A percentile compares a stretch with the other conserved stretches of the same genome.
phyloP scores from a whole-genome alignment of 2,329 filamentous ascomycete species.

The Hypoxylon sp. region DNA sequence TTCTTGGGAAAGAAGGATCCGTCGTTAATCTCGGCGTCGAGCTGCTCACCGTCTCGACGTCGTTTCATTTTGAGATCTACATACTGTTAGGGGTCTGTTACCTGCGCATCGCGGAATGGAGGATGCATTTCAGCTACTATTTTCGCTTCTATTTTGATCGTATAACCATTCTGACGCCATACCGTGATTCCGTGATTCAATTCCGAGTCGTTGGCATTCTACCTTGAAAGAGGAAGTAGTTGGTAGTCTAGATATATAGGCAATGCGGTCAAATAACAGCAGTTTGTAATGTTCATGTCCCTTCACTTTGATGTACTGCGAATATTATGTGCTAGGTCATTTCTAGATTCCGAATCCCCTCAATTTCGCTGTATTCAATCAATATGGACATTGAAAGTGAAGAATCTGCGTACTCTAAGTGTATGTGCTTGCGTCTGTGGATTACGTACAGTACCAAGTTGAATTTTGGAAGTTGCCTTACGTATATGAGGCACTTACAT shows the following conservation, averaged over 20 bases:
- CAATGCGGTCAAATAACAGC: background rate
- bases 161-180: background rate
- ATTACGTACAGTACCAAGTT: background rate
- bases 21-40: slow-evolving; percentile 58
- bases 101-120: background rate
- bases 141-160: background rate
- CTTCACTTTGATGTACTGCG: background rate
- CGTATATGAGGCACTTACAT: background rate
- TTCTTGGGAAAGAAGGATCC: slow-evolving; percentile 57
- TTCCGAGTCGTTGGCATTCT: background rate
- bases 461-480: too few species aligned
- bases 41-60: slow-evolving; percentile 53
- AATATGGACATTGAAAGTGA: background rate
- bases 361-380: background rate
- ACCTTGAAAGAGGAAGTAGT: background rate
- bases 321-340: background rate
- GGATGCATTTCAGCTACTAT: background rate
- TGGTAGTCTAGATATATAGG: background rate
- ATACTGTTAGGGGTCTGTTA: slow-evolving; percentile 35
- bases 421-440: background rate
- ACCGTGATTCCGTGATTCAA: background rate
- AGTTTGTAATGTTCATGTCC: background rate
- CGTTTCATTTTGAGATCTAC: slow-evolving; percentile 59
- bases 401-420: background rate
- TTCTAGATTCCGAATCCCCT: background rate